Conservation (phyloP, 371 early-diverging fungal species). For the Lichtheimia ramosa region DNA sequence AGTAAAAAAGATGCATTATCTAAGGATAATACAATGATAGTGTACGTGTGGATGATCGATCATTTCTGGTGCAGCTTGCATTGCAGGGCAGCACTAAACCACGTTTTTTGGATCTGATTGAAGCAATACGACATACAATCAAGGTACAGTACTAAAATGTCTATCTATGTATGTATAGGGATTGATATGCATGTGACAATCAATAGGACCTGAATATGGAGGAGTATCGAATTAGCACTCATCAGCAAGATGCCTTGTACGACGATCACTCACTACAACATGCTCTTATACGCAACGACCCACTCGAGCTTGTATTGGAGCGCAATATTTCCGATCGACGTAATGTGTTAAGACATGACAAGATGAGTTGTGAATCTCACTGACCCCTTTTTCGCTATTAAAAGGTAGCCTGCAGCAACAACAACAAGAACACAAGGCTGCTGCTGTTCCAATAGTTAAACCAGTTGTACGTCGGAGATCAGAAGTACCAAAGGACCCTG, state of each 20-base stretch:
- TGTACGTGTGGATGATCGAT: conserved; percentile 21
- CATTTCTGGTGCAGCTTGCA: conserved; percentile 15
- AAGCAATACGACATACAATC: conserved; percentile 15
- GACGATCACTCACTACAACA: conserved; percentile 21
- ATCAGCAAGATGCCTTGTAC: conserved; percentile 2
- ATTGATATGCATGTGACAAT: not conserved
- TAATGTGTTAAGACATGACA: not conserved
- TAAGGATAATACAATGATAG: conserved; percentile 7
- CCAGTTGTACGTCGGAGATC: conserved; percentile 18
- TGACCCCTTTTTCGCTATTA: not conserved
- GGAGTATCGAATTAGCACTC: conserved; percentile 18
- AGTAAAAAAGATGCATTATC: not conserved
- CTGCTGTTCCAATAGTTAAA: conserved; percentile 17
- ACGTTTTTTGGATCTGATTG: conserved; percentile 13
- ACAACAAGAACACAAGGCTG: not conserved
- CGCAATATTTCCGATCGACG: conserved; percentile 9
- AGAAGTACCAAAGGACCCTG: conserved; percentile 16
- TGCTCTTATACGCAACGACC: conserved; percentile 11
- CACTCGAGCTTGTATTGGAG: not conserved
- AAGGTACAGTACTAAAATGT: conserved; percentile 19
- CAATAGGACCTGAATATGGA: conserved; percentile 4
- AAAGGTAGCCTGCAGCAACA: not conserved
- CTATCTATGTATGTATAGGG: not conserved
- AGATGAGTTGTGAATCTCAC: conserved; percentile 11
- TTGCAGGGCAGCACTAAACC: conserved; percentile 18